Evolutionary conservation across 331 rosid species (phyloP).

Genomic region (Arachis monticola): DNA sequence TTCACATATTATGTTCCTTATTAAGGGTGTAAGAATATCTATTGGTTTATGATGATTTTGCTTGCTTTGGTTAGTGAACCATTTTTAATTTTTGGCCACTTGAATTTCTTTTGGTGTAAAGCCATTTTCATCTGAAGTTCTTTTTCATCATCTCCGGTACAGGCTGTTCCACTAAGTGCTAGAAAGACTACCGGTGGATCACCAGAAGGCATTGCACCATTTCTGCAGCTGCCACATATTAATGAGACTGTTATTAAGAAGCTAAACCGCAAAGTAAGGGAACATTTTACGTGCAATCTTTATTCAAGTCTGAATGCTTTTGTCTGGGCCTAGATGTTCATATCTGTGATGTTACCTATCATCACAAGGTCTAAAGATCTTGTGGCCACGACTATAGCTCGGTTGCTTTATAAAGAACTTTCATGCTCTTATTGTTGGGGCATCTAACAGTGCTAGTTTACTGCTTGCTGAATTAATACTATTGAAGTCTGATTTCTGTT

Average conservation of each 20-base stretch:
- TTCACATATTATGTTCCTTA: constrained; percentile 7
- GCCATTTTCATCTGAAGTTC: constrained; percentile 18
- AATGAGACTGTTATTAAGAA: constrained; percentile 82
- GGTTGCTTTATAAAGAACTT: constrained; percentile 10
- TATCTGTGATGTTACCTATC: constrained; percentile 19
- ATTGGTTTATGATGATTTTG: constrained; percentile 6
- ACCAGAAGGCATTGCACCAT: constrained; percentile 95
- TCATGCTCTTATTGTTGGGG: not conserved
- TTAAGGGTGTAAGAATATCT: constrained; percentile 11
- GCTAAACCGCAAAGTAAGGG: constrained; percentile 89
- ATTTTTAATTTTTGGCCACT: constrained; percentile 5
- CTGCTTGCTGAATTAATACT: constrained; percentile 11
- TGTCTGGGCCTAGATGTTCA: constrained; percentile 14
- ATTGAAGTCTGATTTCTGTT: constrained; percentile 32
- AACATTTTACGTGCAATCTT: constrained; percentile 14
- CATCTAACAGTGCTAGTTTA: constrained; percentile 21
- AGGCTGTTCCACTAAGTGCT: constrained; percentile 98
- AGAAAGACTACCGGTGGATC: constrained; percentile 90
- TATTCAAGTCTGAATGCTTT: constrained; percentile 28
- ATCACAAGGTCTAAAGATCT: constrained; percentile 33
- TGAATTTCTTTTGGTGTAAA: constrained; percentile 24
- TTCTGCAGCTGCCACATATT: constrained; percentile 95
- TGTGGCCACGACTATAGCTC: constrained; percentile 23
- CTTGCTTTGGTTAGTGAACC: constrained; percentile 6
- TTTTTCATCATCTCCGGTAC: constrained; percentile 36